phyloP scores from a whole-genome alignment of 1,139 yeast species.

The Kodamaea arcana region DNA sequence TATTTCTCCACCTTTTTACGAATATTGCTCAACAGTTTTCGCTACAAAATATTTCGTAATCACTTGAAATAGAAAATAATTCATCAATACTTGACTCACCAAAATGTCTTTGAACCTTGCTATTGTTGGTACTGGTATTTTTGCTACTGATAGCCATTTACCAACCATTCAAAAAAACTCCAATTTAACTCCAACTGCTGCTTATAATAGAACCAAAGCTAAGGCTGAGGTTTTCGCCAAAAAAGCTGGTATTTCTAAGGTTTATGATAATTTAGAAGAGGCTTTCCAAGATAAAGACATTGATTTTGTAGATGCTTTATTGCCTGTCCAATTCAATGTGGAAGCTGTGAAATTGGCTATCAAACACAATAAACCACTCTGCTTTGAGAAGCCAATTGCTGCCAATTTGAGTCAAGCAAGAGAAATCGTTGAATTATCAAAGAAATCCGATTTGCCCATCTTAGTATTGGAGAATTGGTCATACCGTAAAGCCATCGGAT shows the following conservation, averaged over 20 bases:
- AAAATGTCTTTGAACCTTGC: conserved; percentile 55
- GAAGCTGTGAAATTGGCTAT: conserved; percentile 65
- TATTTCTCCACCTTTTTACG: too few species aligned
- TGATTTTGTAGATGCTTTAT: conserved; percentile 75
- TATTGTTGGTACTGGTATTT: conserved; percentile 86
- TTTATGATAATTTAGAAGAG: conserved; percentile 62
- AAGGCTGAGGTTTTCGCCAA: conserved; percentile 82
- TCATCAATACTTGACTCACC: too few species aligned
- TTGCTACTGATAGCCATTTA: conserved; percentile 78
- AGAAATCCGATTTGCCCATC: conserved; percentile 59
- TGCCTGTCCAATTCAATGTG: conserved; percentile 79
- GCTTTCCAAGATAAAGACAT: conserved; percentile 60
- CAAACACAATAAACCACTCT: conserved; percentile 68
- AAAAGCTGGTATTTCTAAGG: conserved; percentile 51
- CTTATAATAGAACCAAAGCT: conserved; percentile 74
- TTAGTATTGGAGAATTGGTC: conserved; percentile 83
- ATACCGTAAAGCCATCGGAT: conserved; percentile 53
- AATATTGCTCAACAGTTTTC: too few species aligned
- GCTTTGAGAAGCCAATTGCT: conserved; percentile 88
- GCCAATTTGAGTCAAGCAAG: conserved; percentile 77
- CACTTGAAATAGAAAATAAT: too few species aligned
- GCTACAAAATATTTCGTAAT: too few species aligned
- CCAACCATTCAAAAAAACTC: conserved; percentile 58
- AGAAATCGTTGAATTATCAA: conserved; percentile 66
- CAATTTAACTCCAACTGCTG: conserved; percentile 43